Conservation (phyloP, 495 filamentous ascomycete genomes). For the Margaritispora aquatica region DNA sequence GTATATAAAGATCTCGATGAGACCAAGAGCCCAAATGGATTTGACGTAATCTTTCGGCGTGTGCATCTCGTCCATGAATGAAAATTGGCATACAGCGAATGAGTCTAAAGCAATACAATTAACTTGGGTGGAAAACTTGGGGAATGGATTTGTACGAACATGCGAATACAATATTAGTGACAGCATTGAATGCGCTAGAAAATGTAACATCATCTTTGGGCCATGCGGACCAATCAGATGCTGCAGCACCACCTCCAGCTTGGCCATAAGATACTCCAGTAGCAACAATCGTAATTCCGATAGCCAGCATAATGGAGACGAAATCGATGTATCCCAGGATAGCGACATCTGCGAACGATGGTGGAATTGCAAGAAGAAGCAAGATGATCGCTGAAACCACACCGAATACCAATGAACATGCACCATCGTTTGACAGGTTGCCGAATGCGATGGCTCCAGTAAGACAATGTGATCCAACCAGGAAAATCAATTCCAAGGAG, state of each 20-base stretch:
- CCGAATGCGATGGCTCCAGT: conserved; percentile 70
- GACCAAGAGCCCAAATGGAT: conserved; percentile 57
- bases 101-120: conserved; percentile 4
- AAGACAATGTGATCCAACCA: conserved; percentile 70
- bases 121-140: background rate
- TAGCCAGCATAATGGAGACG: conserved; percentile 56
- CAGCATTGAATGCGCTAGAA: conserved; percentile 50
- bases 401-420: conserved; percentile 63
- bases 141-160: conserved; percentile 21
- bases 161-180: conserved; percentile 72
- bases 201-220: conserved; percentile 34
- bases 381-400: conserved; percentile 48
- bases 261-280: conserved; percentile 58
- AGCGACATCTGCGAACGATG: conserved; percentile 39
- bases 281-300: conserved; percentile 42
- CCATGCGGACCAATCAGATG: conserved; percentile 19
- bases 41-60: conserved; percentile 60
- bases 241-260: conserved; percentile 29
- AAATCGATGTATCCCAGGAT: conserved; percentile 44
- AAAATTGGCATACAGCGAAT: conserved; percentile 45
- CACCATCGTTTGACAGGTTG: conserved; percentile 53
- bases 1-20: conserved; percentile 63
- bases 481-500: conserved; percentile 64
- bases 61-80: conserved; percentile 72
- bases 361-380: conserved; percentile 23